phyloP scores from a whole-genome alignment of 2,329 filamentous ascomycete genomes.

The Juglanconis juglandina region DNA sequence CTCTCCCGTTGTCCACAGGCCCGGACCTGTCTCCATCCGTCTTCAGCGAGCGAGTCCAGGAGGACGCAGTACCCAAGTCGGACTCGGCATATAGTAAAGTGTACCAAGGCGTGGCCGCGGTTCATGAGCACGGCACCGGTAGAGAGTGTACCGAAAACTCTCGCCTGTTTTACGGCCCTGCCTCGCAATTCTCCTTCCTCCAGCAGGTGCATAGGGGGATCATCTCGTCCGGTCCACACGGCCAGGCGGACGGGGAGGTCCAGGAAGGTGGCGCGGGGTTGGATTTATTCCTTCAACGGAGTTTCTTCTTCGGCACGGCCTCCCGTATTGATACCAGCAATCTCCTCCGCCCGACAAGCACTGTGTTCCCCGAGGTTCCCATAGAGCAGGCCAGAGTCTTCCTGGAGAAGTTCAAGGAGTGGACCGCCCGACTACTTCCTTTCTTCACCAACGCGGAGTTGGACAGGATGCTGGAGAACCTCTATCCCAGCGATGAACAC shows the following conservation, averaged over 20 bases:
- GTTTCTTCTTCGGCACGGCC: slow-evolving; percentile 30
- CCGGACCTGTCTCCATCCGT: neutral
- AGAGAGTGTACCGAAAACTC: slow-evolving; percentile 11
- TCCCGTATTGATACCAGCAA: slow-evolving; percentile 19
- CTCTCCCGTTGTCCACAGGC: neutral
- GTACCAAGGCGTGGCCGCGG: slow-evolving; percentile 17
- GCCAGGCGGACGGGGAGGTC: slow-evolving; percentile 20
- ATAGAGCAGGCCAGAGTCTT: slow-evolving; percentile 20
- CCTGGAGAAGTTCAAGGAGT: slow-evolving; percentile 20
- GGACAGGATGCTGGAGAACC: slow-evolving; percentile 20
- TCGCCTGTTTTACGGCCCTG: slow-evolving; percentile 15
- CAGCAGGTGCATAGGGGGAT: slow-evolving; percentile 29
- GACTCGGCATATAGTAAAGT: slow-evolving; percentile 9
- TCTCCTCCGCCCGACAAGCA: slow-evolving; percentile 5
- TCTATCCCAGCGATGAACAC: slow-evolving; percentile 18
- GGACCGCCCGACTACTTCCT: slow-evolving; percentile 18
- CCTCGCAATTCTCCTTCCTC: slow-evolving; percentile 26
- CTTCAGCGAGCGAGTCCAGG: neutral
- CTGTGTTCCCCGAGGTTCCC: slow-evolving; percentile 13
- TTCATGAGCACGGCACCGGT: slow-evolving; percentile 8
- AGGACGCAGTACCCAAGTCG: neutral
- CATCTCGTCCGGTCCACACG: slow-evolving; percentile 19
- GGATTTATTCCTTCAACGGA: slow-evolving; percentile 29
- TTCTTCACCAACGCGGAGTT: slow-evolving; percentile 23
- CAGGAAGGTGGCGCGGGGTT: slow-evolving; percentile 25